Base-by-base conservation (phyloP, 306 rosid genomes). In the Quercus dentata region DNA sequence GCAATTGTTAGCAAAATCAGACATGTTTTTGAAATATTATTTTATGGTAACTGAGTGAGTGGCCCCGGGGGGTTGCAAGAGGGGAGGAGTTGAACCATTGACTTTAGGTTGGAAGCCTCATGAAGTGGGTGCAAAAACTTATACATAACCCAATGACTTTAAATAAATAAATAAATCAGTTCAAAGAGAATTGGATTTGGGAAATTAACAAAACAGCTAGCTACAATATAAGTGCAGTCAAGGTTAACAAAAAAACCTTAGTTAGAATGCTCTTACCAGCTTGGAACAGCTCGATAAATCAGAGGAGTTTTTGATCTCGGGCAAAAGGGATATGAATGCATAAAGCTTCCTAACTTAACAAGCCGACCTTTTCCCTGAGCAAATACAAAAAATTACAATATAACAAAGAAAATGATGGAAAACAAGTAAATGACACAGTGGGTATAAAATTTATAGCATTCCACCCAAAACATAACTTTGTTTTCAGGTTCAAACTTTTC, bases 311-410 rank as follows among this genome's bases (percentile, higher is more conserved):
- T 89, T 21, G 99, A 91, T 91, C 99, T 95, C 87, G 88, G 82
- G 84, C 99, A 95, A 80, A 84, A 93, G 25, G 99, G 99, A 78
- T 95, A 95, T 61, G 99, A 90, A 89, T 95, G 99, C 18, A 92
- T 90, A 63, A 85, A 78, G 57, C 91, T 88, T 74, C 98, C 99
- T 58, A 81, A 77, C 76, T 91, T 95, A 51, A 95, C 82, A 74
- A 93, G 91, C 86, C 98, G 92, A 77, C 99, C 96, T 79, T 86
- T 93, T 82, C 82, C 92, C 99, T 95, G 81, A 83, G 76, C 27
- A 89, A 85, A 79, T 69, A 83, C 44, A 21, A 73, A 85, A 51
- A 76, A 49, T 21, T 18, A 56, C 76, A 83, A 63, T 23, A 38
- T 25, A 9, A 56, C 76, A 75, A 72, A 5, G 61, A 62, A 38